These are phyloP conservation scores for Pseudopyricularia cyperi DNA, from an alignment of 2,329 filamentous ascomycete species.

Conservation along the genomic window DNA sequence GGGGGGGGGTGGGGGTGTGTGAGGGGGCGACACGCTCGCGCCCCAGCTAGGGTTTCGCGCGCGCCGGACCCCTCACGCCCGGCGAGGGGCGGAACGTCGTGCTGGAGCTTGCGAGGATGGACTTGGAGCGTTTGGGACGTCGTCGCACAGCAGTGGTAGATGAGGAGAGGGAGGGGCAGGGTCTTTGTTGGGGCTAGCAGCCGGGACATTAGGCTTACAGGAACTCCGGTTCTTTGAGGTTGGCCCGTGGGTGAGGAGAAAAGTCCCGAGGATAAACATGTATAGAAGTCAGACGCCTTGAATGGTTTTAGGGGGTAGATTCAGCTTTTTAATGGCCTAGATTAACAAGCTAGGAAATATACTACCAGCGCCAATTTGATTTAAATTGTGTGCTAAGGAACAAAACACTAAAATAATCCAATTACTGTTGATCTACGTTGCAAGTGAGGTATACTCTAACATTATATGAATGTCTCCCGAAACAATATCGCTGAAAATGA, in stretches of 20 bases:
- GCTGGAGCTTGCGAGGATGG: constrained; percentile 44
- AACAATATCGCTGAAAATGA: no score
- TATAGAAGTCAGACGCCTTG: background rate
- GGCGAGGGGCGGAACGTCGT: constrained; percentile 28
- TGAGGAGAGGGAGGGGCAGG: constrained; percentile 29
- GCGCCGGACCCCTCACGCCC: constrained; percentile 31
- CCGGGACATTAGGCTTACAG: constrained; percentile 26
- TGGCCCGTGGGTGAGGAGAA: background rate
- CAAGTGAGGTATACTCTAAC: no score
- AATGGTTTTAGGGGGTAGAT: background rate
- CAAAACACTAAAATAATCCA: no score
- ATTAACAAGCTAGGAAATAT: no score
- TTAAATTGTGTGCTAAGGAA: no score
- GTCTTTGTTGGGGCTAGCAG: constrained; percentile 35
- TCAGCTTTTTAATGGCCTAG: no score
- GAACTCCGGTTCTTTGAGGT: constrained; percentile 19
- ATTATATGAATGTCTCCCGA: no score
- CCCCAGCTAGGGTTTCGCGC: constrained; percentile 50
- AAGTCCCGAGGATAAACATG: background rate
- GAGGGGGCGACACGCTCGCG: constrained; percentile 37
- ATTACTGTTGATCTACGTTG: no score
- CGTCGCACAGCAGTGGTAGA: constrained; percentile 41
- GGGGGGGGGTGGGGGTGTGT: no score
- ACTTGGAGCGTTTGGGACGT: constrained; percentile 55
- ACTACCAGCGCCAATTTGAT: no score